Conservation (phyloP, 176 grass and related monocot species). For the Echinochloa phyllopogon region DNA sequence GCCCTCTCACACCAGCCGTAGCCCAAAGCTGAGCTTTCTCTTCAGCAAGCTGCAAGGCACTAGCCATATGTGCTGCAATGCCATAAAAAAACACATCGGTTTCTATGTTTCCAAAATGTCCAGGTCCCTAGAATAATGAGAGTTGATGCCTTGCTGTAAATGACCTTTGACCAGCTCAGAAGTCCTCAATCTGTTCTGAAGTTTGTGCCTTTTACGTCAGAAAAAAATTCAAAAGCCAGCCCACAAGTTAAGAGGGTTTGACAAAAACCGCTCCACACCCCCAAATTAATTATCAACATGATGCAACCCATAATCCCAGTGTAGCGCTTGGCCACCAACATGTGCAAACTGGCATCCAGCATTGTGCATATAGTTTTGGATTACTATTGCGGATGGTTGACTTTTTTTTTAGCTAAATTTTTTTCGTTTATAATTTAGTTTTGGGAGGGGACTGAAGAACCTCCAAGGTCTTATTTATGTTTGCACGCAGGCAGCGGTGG, state of each 20-base stretch:
- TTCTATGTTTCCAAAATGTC: no score
- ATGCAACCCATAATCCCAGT: neutral
- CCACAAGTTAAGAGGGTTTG: neutral
- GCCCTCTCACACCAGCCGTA: no score
- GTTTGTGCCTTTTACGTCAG: neutral
- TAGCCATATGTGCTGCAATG: no score
- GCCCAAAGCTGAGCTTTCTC: no score
- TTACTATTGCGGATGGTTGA: neutral
- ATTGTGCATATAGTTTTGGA: neutral
- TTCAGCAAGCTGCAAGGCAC: no score
- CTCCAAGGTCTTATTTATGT: slow-evolving; percentile 9
- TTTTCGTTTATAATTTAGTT: neutral
- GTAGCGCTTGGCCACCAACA: neutral
- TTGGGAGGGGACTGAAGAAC: neutral
- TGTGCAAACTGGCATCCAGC: neutral
- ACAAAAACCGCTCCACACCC: neutral
- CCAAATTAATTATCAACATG: neutral
- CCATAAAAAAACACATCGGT: no score
- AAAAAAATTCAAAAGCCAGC: neutral
- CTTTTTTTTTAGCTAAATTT: neutral
- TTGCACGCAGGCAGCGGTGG: slow-evolving; percentile 60
- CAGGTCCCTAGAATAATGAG: no score
- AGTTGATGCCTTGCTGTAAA: no score
- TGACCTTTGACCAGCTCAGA: no score
- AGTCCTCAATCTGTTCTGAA: neutral